Evolutionary conservation across 2,329 filamentous ascomycete species (phyloP).

Genomic region (Colletotrichum lini): DNA sequence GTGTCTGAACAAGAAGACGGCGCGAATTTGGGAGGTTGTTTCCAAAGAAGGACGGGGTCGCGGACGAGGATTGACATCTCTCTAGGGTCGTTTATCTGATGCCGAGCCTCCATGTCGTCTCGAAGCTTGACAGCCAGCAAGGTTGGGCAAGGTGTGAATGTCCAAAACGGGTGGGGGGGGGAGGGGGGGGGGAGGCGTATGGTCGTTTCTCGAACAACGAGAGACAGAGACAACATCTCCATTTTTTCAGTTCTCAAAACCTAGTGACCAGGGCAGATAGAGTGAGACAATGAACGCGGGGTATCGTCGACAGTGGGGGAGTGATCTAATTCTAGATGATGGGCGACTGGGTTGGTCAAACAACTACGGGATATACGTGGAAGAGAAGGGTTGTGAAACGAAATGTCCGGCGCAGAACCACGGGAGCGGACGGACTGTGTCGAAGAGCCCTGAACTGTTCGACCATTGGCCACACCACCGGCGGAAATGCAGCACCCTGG

Average conservation of each 20-base stretch:
- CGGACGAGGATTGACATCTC: constrained; percentile 11
- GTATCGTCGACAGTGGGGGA: constrained; percentile 22
- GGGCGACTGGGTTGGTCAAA: constrained; percentile 35
- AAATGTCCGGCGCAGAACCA: constrained; percentile 31
- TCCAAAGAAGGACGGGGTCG: not conserved
- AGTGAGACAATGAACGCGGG: constrained; percentile 21
- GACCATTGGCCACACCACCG: constrained; percentile 11
- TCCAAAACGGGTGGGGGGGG: constrained; percentile 17
- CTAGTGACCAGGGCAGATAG: not conserved
- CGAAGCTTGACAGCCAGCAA: constrained; percentile 23
- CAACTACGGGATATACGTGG: constrained; percentile 28
- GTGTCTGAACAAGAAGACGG: constrained; percentile 27
- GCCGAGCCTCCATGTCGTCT: constrained; percentile 14
- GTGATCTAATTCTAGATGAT: constrained; percentile 41
- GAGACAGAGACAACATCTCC: constrained; percentile 11
- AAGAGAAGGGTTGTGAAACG: constrained; percentile 25
- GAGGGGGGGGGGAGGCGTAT: not conserved
- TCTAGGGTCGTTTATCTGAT: not conserved
- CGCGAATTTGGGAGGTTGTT: constrained; percentile 3
- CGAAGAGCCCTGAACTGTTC: constrained; percentile 21
- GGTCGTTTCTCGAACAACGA: constrained; percentile 16
- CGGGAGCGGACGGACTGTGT: constrained; percentile 31
- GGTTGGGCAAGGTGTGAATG: constrained; percentile 4
- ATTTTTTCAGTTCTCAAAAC: not conserved
- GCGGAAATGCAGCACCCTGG: constrained; percentile 18